Base-by-base conservation (phyloP, 495 filamentous ascomycete genomes). In the Rhizodiscina lignyota region DNA sequence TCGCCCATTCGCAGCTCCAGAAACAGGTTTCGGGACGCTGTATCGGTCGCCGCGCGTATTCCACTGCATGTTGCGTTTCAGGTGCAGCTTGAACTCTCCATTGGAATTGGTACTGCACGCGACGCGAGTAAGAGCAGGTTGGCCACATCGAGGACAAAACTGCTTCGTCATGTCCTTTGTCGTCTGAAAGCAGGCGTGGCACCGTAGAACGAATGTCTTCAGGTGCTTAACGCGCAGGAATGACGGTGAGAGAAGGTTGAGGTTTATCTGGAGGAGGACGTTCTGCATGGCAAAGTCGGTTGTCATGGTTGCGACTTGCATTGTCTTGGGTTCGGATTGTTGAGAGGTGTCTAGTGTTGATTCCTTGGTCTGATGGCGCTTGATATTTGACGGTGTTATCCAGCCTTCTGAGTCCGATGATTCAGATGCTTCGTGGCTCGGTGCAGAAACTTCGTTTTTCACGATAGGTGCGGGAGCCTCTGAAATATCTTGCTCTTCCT, bases 241-340 rank as follows among this genome's bases (percentile, higher is more conserved):
- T 15, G 67, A 68, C 1, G 81, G 66, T 2, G 84, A 86, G 16
- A 99, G 62, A 5, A 99, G 72, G 49, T 92, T 83, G 20, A 99
- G 67, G 58, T 93, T 93, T 63, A 96, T 89, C 43, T 87, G 82
- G 6, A 99, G 65, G 2, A 87, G 62, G 16, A 94, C 83, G 49
- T 96, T 96, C 60, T 96, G 84, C 72, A 96, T 87, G 28, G 89
- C 87, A 60, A 80, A 94, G 64, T 99, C 89, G 38, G 79, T 80
- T 0, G 89, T 96, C 43, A 94, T 76, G 30, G 83, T 72, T 6
- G 84, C 91, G 8, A 79, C 82, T 51, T 85, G 71, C 44, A 92
- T 78, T 5, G 63, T 55, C 38, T 78, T 68, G 6, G 59, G 49
- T 1, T 62, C 61, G 18, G 67, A 52, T 3, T 63, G 54, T 0